Evolutionary conservation across 179 eudicot species (phyloP).

Genomic region (Gypsophila paniculata): DNA sequence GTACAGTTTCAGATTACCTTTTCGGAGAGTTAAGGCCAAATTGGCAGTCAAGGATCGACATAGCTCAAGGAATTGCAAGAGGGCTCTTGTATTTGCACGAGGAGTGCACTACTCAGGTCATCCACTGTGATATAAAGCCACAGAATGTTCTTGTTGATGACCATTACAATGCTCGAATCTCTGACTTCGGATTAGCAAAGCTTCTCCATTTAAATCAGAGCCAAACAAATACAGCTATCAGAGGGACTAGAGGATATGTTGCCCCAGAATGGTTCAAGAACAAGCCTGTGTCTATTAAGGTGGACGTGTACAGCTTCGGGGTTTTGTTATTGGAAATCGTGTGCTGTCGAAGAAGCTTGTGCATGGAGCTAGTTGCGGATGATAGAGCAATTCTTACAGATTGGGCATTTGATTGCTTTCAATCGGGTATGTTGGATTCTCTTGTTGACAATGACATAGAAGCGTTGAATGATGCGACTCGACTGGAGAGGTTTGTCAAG

Average conservation of each 20-base stretch:
- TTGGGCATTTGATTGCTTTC: conserved; percentile 37
- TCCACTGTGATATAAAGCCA: conserved; percentile 56
- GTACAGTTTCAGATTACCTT: conserved; percentile 33
- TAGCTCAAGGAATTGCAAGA: conserved; percentile 33
- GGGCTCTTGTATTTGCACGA: conserved; percentile 45
- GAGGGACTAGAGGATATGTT: conserved; percentile 52
- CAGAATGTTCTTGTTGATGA: conserved; percentile 47
- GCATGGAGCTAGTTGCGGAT: conserved; percentile 12
- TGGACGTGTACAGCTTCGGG: conserved; percentile 53
- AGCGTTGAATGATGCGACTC: conserved; percentile 19
- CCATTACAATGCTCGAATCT: conserved; percentile 24
- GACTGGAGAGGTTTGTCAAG: conserved; percentile 24
- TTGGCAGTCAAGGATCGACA: conserved; percentile 31
- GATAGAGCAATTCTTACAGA: conserved; percentile 29
- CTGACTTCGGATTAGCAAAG: conserved; percentile 51
- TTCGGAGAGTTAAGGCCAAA: conserved; percentile 28
- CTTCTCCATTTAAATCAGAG: conserved; percentile 33
- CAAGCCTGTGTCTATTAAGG: conserved; percentile 39
- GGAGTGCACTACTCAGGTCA: conserved; percentile 44
- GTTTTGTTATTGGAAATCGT: conserved; percentile 40
- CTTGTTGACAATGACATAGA: conserved; percentile 29
- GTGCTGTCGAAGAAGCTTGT: conserved; percentile 30
- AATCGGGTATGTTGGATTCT: conserved; percentile 11
- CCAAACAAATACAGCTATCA: conserved; percentile 34
- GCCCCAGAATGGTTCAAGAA: conserved; percentile 59